Conservation (phyloP, 371 early-diverging fungal species). For the Haplosporangium sp. region DNA sequence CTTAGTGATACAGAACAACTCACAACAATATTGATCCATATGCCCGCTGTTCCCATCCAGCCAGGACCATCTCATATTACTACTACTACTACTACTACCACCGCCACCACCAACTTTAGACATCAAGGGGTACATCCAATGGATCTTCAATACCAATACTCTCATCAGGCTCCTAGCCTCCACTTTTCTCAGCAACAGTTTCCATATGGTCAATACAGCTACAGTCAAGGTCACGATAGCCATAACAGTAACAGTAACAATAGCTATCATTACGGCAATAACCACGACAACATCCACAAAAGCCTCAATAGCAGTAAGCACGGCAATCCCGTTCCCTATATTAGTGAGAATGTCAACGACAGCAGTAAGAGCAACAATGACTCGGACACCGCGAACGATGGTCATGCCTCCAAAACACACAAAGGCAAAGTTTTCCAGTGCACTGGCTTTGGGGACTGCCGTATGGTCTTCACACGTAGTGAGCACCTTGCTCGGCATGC, state of each 20-base stretch:
- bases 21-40: background rate
- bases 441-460: conserved; percentile 64
- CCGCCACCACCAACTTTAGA: background rate
- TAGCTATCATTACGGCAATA: conserved; percentile 13
- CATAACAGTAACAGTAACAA: conserved; percentile 27
- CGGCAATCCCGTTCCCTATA: conserved; percentile 19
- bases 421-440: conserved; percentile 62
- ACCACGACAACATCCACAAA: conserved; percentile 10
- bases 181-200: conserved; percentile 7
- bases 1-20: conserved; percentile 8
- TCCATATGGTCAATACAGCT: conserved; percentile 7
- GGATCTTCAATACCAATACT: conserved; percentile 19
- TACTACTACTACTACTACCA: no score
- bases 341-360: conserved; percentile 1
- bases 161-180: background rate
- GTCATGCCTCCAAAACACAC: conserved; percentile 19
- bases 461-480: conserved; percentile 67
- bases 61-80: background rate
- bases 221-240: conserved; percentile 12
- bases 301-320: conserved; percentile 25
- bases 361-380: conserved; percentile 11
- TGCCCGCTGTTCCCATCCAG: conserved; percentile 19
- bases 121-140: background rate
- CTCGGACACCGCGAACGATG: conserved; percentile 8
- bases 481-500: conserved; percentile 65